A percentile compares a stretch with the other conserved stretches of the same genome.
Evolutionary conservation across 768 basidiomycete species (phyloP).

Genomic region (Pleurotus eryngii): DNA sequence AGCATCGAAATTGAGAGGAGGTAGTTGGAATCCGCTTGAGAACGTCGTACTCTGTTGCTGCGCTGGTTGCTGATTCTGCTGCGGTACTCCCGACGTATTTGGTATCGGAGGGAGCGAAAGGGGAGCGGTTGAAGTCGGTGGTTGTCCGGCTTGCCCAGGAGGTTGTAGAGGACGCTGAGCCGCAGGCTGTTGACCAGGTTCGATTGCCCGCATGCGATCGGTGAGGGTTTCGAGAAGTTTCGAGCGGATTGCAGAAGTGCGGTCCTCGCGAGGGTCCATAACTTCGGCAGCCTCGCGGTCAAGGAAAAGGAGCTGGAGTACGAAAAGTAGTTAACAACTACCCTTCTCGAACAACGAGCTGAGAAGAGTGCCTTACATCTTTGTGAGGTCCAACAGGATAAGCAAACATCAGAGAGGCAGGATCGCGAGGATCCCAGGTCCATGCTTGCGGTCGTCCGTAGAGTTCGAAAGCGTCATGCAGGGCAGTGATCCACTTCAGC

Average conservation of each 20-base stretch:
- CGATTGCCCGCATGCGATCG: conserved; percentile 55
- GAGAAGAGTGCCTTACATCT: conserved; percentile 54
- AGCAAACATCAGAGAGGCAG: conserved; percentile 84
- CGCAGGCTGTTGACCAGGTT: conserved; percentile 12
- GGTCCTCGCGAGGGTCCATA: conserved; percentile 75
- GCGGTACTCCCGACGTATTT: conserved; percentile 14
- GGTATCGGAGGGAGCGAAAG: conserved; percentile 34
- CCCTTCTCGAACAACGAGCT: background rate
- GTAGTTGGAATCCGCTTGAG: conserved; percentile 43
- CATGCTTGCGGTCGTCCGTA: conserved; percentile 87
- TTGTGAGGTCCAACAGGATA: conserved; percentile 85
- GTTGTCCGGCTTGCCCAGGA: conserved; percentile 24
- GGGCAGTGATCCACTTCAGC: conserved; percentile 84
- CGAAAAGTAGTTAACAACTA: conserved; percentile 9
- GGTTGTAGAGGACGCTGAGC: conserved; percentile 21
- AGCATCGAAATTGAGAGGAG: conserved; percentile 51
- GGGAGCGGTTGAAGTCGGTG: conserved; percentile 21
- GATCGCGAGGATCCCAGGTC: conserved; percentile 87
- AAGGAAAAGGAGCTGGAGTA: conserved; percentile 72
- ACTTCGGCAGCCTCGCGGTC: conserved; percentile 78
- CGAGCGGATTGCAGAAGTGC: conserved; percentile 66
- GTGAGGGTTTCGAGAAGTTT: conserved; percentile 59
- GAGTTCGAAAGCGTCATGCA: conserved; percentile 84
- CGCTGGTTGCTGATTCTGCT: conserved; percentile 11
- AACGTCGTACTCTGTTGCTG: conserved; percentile 4